These are phyloP conservation scores for Cercospora canescens DNA, from an alignment of 2,329 filamentous ascomycete genomes.

Conservation along the genomic window DNA sequence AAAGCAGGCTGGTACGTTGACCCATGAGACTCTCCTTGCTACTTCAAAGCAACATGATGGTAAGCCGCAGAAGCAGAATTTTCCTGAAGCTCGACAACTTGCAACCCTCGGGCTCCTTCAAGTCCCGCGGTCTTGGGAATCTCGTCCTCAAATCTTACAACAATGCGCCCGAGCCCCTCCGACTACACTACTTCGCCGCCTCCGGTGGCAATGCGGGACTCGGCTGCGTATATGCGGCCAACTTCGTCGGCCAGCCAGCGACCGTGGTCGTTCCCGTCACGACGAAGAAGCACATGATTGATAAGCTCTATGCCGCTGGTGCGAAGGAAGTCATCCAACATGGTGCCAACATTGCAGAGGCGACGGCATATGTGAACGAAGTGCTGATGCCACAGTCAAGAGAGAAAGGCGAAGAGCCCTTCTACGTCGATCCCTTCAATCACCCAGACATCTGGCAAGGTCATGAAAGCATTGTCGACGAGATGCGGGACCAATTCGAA, in stretches of 20 bases:
- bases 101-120: constrained; percentile 87
- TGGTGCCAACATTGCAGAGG: constrained; percentile 68
- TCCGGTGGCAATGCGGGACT: constrained; percentile 84
- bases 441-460: constrained; percentile 68
- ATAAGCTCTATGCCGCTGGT: constrained; percentile 68
- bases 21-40: not conserved
- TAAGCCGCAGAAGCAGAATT: constrained; percentile 61
- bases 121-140: constrained; percentile 72
- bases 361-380: constrained; percentile 65
- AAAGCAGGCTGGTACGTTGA: constrained; percentile 67
- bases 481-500: constrained; percentile 45
- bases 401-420: constrained; percentile 47
- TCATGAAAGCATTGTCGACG: constrained; percentile 59
- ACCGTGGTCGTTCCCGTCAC: constrained; percentile 73
- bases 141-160: constrained; percentile 44
- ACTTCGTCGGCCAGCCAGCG: constrained; percentile 62
- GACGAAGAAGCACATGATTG: constrained; percentile 69
- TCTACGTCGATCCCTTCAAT: constrained; percentile 72
- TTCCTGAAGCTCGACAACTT: constrained; percentile 84
- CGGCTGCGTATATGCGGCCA: constrained; percentile 74
- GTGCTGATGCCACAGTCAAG: constrained; percentile 50
- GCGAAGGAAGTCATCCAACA: constrained; percentile 65
- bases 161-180: constrained; percentile 28
- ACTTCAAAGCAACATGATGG: constrained; percentile 8
- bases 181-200: constrained; percentile 72